Evolutionary conservation across 345 rosid genomes (phyloP).

Genomic region (Brassica incana): DNA sequence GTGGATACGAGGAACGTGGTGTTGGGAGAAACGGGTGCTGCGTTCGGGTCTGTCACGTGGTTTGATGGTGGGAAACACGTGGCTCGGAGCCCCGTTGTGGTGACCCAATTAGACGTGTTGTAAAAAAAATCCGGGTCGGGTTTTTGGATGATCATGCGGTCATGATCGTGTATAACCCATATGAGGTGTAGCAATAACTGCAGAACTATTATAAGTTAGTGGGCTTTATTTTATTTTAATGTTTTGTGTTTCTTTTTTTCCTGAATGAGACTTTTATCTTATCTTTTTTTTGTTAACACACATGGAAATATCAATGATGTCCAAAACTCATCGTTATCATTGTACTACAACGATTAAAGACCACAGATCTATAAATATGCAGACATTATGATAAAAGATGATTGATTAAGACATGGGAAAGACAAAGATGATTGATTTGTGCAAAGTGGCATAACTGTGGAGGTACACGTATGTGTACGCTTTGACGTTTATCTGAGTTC

Average conservation of each 20-base stretch:
- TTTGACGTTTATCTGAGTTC: slow-evolving; percentile 24
- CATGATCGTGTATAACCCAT: slow-evolving; percentile 23
- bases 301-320: slow-evolving; percentile 2
- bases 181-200: slow-evolving; percentile 26
- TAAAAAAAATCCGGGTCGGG: slow-evolving; percentile 17
- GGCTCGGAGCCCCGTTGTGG: slow-evolving; percentile 72
- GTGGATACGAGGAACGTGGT: slow-evolving; percentile 52
- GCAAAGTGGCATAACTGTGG: slow-evolving; percentile 7
- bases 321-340: not conserved
- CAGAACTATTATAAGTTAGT: slow-evolving; percentile 25
- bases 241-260: slow-evolving; percentile 14
- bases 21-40: slow-evolving; percentile 63
- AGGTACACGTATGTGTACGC: slow-evolving; percentile 5
- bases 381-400: slow-evolving; percentile 15
- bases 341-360: slow-evolving; percentile 1
- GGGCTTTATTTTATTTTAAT: not conserved
- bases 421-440: slow-evolving; percentile 17
- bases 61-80: slow-evolving; percentile 66
- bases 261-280: slow-evolving; percentile 18
- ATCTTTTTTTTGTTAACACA: not conserved
- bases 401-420: slow-evolving; percentile 28
- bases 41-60: slow-evolving; percentile 78
- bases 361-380: slow-evolving; percentile 4
- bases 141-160: slow-evolving; percentile 31
- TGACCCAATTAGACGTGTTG: slow-evolving; percentile 48